Evolutionary conservation across 2,329 filamentous ascomycete genomes (phyloP).

Genomic region (Aspergillus sp.): DNA sequence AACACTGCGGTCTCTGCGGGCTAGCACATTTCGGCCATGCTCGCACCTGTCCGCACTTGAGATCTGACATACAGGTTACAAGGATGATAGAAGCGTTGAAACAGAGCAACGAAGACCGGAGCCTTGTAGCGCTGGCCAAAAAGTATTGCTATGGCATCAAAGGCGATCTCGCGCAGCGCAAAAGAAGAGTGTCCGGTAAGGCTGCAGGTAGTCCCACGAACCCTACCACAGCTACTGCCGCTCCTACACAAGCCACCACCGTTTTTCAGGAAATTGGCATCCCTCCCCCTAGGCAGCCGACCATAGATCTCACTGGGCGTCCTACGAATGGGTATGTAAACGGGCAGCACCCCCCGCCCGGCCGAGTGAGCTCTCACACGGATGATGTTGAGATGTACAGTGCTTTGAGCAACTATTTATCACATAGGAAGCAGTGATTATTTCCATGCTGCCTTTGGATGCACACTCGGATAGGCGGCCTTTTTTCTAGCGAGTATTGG

Average conservation of each 20-base stretch:
- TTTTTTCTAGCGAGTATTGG: not conserved
- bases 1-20: slow-evolving; percentile 65
- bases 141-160: slow-evolving; percentile 60
- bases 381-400: not conserved
- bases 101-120: slow-evolving; percentile 55
- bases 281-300: not conserved
- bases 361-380: not conserved
- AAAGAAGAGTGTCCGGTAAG: slow-evolving; percentile 37
- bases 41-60: slow-evolving; percentile 62
- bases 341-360: not conserved
- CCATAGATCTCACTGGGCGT: slow-evolving; percentile 9
- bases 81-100: slow-evolving; percentile 65
- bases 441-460: not conserved
- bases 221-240: not conserved
- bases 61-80: slow-evolving; percentile 62
- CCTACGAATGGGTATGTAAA: not conserved
- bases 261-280: not conserved
- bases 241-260: not conserved
- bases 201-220: slow-evolving; percentile 5
- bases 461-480: not conserved
- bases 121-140: slow-evolving; percentile 54
- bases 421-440: not conserved
- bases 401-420: not conserved
- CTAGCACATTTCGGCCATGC: slow-evolving; percentile 59
- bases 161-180: slow-evolving; percentile 54